These are phyloP conservation scores for Mytilinidion resinicola DNA, from an alignment of 495 filamentous ascomycete species.

Conservation along the genomic window DNA sequence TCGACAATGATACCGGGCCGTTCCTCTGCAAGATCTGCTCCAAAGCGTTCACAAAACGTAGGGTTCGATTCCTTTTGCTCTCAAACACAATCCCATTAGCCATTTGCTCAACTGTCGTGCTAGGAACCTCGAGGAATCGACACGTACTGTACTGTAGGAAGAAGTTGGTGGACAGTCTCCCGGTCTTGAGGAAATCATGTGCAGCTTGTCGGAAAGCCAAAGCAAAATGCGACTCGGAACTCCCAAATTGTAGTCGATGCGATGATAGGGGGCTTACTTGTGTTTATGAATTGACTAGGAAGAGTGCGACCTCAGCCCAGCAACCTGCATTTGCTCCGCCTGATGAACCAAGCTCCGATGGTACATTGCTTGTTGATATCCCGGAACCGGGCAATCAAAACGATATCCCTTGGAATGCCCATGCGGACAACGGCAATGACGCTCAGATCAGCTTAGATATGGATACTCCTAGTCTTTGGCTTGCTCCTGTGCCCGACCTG, in stretches of 20 bases:
- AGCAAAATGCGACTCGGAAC: conserved; percentile 1
- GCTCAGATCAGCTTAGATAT: neutral
- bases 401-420: neutral
- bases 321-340: neutral
- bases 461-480: no score
- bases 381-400: neutral
- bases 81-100: no score
- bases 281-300: conserved; percentile 3
- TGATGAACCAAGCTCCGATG: neutral
- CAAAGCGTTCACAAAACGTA: conserved; percentile 2
- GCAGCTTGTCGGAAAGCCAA: conserved; percentile 1
- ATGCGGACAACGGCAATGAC: neutral
- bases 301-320: neutral
- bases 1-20: neutral
- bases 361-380: neutral
- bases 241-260: conserved; percentile 1
- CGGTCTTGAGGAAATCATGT: neutral
- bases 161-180: conserved; percentile 1
- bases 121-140: conserved; percentile 1
- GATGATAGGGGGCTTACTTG: neutral
- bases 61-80: neutral
- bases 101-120: neutral
- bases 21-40: conserved; percentile 5
- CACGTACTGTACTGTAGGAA: conserved; percentile 2
- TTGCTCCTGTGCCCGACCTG: neutral